A percentile compares a stretch with the other conserved stretches of the same genome.
Evolutionary conservation across 176 grass and related monocot species (phyloP).

Genomic region (Elaeis guineensis): DNA sequence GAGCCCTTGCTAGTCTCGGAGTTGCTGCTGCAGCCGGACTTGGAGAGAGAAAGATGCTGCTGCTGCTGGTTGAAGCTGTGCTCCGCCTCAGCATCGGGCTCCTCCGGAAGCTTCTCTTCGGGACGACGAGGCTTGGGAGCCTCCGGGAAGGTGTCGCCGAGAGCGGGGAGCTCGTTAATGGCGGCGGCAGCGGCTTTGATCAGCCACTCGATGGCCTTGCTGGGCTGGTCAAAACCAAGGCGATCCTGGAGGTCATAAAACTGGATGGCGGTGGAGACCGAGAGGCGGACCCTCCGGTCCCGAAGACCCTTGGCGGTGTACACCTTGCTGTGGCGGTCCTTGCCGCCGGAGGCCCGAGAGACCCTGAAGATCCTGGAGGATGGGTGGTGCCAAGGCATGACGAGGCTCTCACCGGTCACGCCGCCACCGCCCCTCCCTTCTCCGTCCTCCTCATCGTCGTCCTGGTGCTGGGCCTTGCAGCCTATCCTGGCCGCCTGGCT

Average conservation of each 20-base stretch:
- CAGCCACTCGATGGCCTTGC: conserved; percentile 91
- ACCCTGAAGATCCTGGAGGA: conserved; percentile 76
- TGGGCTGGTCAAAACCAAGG: conserved; percentile 74
- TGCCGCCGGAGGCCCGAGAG: conserved; percentile 32
- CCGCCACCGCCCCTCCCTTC: conserved; percentile 19
- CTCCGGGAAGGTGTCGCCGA: conserved; percentile 31
- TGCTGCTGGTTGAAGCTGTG: conserved; percentile 21
- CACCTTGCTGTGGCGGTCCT: conserved; percentile 93
- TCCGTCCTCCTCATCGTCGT: conserved; percentile 5
- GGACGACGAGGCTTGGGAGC: background rate
- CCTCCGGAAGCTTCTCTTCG: too few relatives aligned
- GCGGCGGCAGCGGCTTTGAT: conserved; percentile 57
- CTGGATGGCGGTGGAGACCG: conserved; percentile 75
- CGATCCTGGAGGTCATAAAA: conserved; percentile 94
- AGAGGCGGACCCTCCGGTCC: conserved; percentile 75
- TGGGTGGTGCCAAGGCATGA: conserved; percentile 7
- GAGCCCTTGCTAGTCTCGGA: conserved; percentile 89
- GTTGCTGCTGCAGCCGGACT: conserved; percentile 58
- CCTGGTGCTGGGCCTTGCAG: background rate
- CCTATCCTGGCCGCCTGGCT: too few relatives aligned
- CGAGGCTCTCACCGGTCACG: conserved; percentile 1
- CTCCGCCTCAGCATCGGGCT: background rate
- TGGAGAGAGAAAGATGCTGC: conserved; percentile 13
- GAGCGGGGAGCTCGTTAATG: conserved; percentile 59
- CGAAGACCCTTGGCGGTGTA: conserved; percentile 77